Percentiles rank a stretch among this genome's conserved stretches.
Conservation (phyloP, 2,329 filamentous ascomycete species). For the Verticillium isaacii region DNA sequence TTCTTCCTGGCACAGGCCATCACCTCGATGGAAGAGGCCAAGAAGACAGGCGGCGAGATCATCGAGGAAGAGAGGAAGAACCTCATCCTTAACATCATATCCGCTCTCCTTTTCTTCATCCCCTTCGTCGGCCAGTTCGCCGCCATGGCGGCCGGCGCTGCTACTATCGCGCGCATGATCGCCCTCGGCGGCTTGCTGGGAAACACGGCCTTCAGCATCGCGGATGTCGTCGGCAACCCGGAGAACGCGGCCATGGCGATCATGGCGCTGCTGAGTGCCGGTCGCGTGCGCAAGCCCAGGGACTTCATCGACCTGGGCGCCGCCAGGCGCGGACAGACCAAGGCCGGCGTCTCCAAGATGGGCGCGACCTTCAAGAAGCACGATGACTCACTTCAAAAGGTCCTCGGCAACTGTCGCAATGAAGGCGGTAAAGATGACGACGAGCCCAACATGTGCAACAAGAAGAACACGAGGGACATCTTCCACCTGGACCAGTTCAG, state of each 20-base stretch:
- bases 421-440: neutral
- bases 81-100: conserved; percentile 3
- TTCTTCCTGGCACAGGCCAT: conserved; percentile 3
- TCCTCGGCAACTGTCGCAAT: conserved; percentile 1
- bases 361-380: neutral
- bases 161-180: conserved; percentile 4
- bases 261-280: conserved; percentile 1
- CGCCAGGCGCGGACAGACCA: neutral
- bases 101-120: conserved; percentile 2
- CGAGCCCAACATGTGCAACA: neutral
- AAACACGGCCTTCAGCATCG: neutral
- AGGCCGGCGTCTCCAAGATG: neutral
- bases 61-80: conserved; percentile 3
- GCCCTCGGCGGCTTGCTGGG: neutral
- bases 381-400: conserved; percentile 1
- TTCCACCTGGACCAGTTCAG: neutral
- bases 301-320: neutral
- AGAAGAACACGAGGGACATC: neutral
- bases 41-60: neutral
- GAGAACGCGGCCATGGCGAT: conserved; percentile 3
- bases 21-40: conserved; percentile 1
- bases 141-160: neutral
- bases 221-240: conserved; percentile 1
- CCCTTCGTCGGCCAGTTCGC: conserved; percentile 3
- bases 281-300: neutral